Evolutionary conservation across 2,329 filamentous ascomycete genomes (phyloP), one percentile per base, ranked within the genome.

Genomic region (Sclerotinia spermophila): DNA sequence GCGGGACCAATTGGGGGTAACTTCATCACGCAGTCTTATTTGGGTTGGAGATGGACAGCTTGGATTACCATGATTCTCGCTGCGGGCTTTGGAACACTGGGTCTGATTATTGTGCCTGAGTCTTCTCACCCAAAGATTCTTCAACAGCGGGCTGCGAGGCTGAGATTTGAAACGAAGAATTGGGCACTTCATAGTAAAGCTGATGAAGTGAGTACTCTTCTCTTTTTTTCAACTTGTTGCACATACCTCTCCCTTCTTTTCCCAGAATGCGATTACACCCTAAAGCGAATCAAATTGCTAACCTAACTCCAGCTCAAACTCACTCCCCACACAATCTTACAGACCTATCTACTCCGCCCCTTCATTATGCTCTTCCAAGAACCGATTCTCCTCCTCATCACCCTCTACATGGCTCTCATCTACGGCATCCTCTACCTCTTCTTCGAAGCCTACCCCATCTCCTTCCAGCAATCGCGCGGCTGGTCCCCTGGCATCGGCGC

Each of bases 151-250:
- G 87, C 86, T 6, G 79, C 78, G 21, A 79, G 80, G 10, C 78
- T 88, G 19, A 83, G 86, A 13, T 78, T 78, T 64, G 81, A 81
- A 74, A 78, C 80, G 55, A 73, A 79, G 74, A 78, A 81, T 74
- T 78, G 78, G 81, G 75, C 80, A 68, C 72, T 80, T 71, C 79
- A 80, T 60, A 73, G 77, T 27, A 78, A 76, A 69, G 74, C 74
- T 45, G 78, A 78, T 56, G 75, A 75, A 73, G 78, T 68, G 78
- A 78, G 27, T 87, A 91, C 90, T 0, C 83, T 92, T 78, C 81
- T 60, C 91, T 89, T 3, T 91, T 90, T 76, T 93, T 91, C 76
- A 81, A 92, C 13, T 75, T 92, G 42, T 86, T 89, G 0, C 21
- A 76, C 59, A 91, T 91, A 0, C 92, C 27, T 86, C 89, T 75